Conservation (phyloP, 2,329 filamentous ascomycete species). For the Penicillium palitans region DNA sequence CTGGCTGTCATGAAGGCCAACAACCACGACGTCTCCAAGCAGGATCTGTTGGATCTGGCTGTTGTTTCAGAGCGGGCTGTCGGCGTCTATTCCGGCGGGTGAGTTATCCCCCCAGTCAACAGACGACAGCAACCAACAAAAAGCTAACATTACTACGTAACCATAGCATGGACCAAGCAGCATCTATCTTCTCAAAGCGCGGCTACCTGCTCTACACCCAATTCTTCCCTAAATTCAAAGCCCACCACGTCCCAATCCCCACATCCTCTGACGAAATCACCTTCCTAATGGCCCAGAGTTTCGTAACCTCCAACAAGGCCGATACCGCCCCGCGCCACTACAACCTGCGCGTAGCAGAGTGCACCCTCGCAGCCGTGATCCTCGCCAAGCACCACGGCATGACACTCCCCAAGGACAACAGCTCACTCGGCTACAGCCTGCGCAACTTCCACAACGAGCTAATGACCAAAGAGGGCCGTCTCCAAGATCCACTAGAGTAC, state of each 20-base stretch:
- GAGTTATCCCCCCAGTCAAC: conserved; percentile 35
- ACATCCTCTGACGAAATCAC: conserved; percentile 77
- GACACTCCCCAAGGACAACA: conserved; percentile 73
- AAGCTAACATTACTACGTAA: not conserved
- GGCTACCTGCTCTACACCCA: conserved; percentile 87
- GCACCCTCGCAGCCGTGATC: conserved; percentile 77
- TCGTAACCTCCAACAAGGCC: conserved; percentile 91
- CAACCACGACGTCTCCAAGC: conserved; percentile 82
- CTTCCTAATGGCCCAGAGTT: conserved; percentile 92
- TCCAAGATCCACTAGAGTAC: conserved; percentile 55
- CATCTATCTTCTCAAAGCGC: conserved; percentile 86
- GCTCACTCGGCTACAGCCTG: conserved; percentile 78
- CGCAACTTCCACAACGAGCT: conserved; percentile 84
- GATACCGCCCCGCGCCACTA: conserved; percentile 92
- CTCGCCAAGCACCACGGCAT: conserved; percentile 61
- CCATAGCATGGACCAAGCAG: conserved; percentile 85
- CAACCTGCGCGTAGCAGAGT: conserved; percentile 95
- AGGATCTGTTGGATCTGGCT: conserved; percentile 84
- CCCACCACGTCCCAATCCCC: conserved; percentile 78
- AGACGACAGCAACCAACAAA: not conserved
- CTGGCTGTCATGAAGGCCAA: conserved; percentile 86
- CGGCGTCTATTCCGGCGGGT: conserved; percentile 94
- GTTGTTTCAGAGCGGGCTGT: conserved; percentile 93
- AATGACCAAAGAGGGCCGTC: conserved; percentile 57
- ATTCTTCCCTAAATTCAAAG: conserved; percentile 77